phyloP scores from a whole-genome alignment of 208 protist genomes.

The Leishmania tropica region DNA sequence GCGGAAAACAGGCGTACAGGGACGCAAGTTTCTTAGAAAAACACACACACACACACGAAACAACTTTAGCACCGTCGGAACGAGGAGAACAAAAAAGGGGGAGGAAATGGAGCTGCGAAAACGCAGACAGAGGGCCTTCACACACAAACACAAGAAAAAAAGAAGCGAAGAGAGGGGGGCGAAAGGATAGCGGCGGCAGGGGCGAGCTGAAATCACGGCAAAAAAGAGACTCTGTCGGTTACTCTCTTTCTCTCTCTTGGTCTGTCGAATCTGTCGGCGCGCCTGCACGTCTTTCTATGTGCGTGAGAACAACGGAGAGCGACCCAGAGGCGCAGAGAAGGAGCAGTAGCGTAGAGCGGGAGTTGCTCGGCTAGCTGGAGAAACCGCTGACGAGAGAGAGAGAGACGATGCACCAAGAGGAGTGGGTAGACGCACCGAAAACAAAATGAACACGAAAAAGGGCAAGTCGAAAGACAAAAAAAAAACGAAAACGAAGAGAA shows the following conservation, averaged over 20 bases:
- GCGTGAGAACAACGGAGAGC: not conserved
- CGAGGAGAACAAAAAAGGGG: not conserved
- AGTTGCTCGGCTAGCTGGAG: not conserved
- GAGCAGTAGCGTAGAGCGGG: not conserved
- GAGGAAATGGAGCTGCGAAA: not conserved
- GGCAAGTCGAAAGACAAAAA: not conserved
- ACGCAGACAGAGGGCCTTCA: not conserved
- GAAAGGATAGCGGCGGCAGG: not conserved
- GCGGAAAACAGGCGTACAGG: not conserved
- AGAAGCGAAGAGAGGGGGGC: not conserved
- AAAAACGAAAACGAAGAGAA: not conserved
- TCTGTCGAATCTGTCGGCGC: not conserved
- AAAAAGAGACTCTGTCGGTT: not conserved
- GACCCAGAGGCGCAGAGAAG: not conserved
- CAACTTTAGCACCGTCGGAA: not conserved
- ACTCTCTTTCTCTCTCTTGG: not conserved
- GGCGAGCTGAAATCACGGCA: not conserved
- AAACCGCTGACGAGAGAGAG: not conserved
- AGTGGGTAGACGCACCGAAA: not conserved
- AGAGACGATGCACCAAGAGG: not conserved
- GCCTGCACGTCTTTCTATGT: not conserved
- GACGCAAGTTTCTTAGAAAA: not conserved
- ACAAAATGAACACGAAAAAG: not conserved
- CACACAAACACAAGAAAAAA: too few species aligned
- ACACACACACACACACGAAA: not conserved